A percentile compares a stretch with the other conserved stretches of the same genome.
phyloP scores from a whole-genome alignment of 2,329 filamentous ascomycete species.

The Ophiostoma fasciatum region DNA sequence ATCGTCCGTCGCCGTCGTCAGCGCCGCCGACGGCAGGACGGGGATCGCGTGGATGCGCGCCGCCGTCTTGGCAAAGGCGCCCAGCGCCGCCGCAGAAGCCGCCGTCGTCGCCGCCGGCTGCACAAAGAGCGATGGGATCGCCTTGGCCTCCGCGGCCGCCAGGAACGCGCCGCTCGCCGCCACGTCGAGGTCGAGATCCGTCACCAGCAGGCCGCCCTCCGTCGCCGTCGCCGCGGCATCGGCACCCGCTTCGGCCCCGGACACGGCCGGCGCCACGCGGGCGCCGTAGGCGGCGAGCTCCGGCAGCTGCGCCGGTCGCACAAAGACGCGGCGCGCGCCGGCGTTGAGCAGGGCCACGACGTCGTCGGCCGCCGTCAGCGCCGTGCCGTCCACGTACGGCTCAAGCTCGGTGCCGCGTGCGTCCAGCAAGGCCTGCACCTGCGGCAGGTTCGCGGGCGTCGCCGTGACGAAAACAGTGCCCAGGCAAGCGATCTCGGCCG shows the following conservation, averaged over 20 bases:
- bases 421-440: slow-evolving; percentile 31
- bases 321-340: slow-evolving; percentile 75
- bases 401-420: slow-evolving; percentile 36
- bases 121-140: slow-evolving; percentile 33
- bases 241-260: slow-evolving; percentile 14
- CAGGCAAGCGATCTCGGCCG: slow-evolving; percentile 42
- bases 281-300: slow-evolving; percentile 38
- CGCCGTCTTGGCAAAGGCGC: slow-evolving; percentile 31
- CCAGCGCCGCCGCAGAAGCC: slow-evolving; percentile 21
- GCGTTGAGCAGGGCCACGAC: slow-evolving; percentile 69
- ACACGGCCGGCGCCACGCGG: slow-evolving; percentile 38
- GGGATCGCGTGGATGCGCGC: slow-evolving; percentile 47
- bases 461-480: slow-evolving; percentile 44
- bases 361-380: slow-evolving; percentile 53
- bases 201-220: slow-evolving; percentile 36
- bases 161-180: slow-evolving; percentile 21
- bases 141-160: slow-evolving; percentile 28
- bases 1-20: slow-evolving; percentile 62
- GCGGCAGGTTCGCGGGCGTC: slow-evolving; percentile 23
- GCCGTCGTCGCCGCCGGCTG: slow-evolving; percentile 28
- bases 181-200: slow-evolving; percentile 33
- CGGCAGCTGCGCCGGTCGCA: slow-evolving; percentile 53
- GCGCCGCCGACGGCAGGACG: slow-evolving; percentile 53
- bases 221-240: slow-evolving; percentile 23
- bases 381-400: slow-evolving; percentile 64